These are phyloP conservation scores for Claviceps cyperi DNA, from an alignment of 2,329 filamentous ascomycete genomes.

Conservation along the genomic window DNA sequence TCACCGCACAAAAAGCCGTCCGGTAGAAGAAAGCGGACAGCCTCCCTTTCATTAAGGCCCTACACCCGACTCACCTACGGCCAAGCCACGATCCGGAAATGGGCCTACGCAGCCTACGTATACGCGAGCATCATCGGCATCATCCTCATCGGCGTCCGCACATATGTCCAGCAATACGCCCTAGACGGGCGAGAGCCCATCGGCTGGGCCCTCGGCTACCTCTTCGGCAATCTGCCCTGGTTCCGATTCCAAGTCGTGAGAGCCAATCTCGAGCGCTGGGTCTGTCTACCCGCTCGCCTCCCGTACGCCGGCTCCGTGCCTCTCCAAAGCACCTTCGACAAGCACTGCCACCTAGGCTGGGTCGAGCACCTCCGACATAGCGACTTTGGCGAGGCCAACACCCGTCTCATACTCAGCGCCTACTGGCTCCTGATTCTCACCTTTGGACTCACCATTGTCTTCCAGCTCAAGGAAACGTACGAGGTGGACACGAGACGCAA, in stretches of 20 bases:
- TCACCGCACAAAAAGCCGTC: slow-evolving; percentile 38
- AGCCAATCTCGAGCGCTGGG: slow-evolving; percentile 59
- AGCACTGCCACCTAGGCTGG: slow-evolving; percentile 39
- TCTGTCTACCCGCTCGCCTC: slow-evolving; percentile 46
- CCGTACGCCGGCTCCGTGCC: slow-evolving; percentile 9
- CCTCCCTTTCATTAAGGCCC: slow-evolving; percentile 50
- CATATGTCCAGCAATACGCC: slow-evolving; percentile 52
- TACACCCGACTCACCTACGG: slow-evolving; percentile 68
- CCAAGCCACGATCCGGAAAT: slow-evolving; percentile 65
- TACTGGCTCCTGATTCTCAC: slow-evolving; percentile 63
- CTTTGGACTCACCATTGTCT: slow-evolving; percentile 58
- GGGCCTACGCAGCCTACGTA: slow-evolving; percentile 68
- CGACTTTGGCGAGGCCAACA: slow-evolving; percentile 61
- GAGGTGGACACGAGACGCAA: slow-evolving; percentile 94
- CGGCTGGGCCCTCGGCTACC: slow-evolving; percentile 82
- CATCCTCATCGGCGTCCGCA: slow-evolving; percentile 56
- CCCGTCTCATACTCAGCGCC: slow-evolving; percentile 57
- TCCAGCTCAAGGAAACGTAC: slow-evolving; percentile 58
- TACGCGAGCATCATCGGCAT: slow-evolving; percentile 53
- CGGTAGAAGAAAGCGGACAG: slow-evolving; percentile 50
- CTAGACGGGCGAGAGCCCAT: slow-evolving; percentile 65
- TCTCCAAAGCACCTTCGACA: slow-evolving; percentile 10
- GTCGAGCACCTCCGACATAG: slow-evolving; percentile 49
- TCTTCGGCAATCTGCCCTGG: slow-evolving; percentile 62
- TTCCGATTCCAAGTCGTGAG: slow-evolving; percentile 60